Conservation (phyloP, 1,139 yeast genomes). For the Hemisphaericaspora lyxosophila region DNA sequence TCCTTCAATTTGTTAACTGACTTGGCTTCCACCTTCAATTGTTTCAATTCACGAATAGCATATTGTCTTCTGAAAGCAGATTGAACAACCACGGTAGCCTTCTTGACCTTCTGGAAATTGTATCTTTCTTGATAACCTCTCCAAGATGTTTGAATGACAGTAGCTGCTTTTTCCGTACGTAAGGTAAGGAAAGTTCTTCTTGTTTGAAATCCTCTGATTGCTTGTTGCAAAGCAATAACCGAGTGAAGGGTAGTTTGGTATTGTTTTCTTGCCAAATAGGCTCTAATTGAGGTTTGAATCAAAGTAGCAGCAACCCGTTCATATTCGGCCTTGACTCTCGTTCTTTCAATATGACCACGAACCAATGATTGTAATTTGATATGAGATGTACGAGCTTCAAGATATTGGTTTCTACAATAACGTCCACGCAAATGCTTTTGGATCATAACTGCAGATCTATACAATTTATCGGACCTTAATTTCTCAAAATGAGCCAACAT, state of each 20-base stretch:
- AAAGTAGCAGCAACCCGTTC: constrained; percentile 65
- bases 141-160: constrained; percentile 66
- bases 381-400: constrained; percentile 56
- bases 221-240: constrained; percentile 62
- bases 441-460: constrained; percentile 74
- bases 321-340: constrained; percentile 54
- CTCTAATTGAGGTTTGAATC: constrained; percentile 74
- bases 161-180: constrained; percentile 63
- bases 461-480: constrained; percentile 73
- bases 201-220: constrained; percentile 65
- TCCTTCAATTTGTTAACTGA: constrained; percentile 88
- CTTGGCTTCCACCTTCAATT: constrained; percentile 79
- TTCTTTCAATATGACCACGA: constrained; percentile 65
- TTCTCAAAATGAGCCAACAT: constrained; percentile 91
- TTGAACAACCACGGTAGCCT: constrained; percentile 71
- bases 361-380: constrained; percentile 57
- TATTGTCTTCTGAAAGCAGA: constrained; percentile 72
- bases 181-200: constrained; percentile 47
- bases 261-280: constrained; percentile 53
- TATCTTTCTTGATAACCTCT: constrained; percentile 58
- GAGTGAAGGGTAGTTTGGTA: constrained; percentile 46
- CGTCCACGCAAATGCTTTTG: constrained; percentile 81
- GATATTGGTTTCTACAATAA: constrained; percentile 61
- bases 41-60: constrained; percentile 65
- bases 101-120: constrained; percentile 38